Base-by-base conservation (phyloP, 768 basidiomycete species). In the Sporobolomyces phaffii region DNA sequence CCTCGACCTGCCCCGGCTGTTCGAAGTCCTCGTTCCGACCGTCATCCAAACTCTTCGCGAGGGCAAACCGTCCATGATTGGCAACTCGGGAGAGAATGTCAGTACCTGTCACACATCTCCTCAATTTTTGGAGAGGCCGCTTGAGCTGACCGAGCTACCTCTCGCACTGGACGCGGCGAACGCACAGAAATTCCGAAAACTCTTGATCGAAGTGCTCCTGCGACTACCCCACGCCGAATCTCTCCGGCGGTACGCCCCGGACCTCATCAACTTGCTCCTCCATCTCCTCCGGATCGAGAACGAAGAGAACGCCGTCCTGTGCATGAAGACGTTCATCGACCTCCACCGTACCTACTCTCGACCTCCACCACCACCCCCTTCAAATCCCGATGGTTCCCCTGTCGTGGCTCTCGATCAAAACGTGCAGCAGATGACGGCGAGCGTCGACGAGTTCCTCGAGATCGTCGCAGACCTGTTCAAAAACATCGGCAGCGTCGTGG, bases 241-340 rank as follows among this genome's bases (percentile, higher is more conserved):
- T n/a, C 80, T 92, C 26, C 84, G 88, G 44, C 81, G 83, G 57
- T 86, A 88, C 69, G 82, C 85, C 22, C 79, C 82, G 18, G 76
- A 82, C 3, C 83, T 98, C 49, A 88, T 89, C 76, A 82, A 81
- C 60, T 86, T 90, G 58, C 86, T 96, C 85, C 82, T 97, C 41
- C 82, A 90, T 68, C 81, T 91, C 58, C 82, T 98, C 34, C 86
- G 88, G 29, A 80, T 84, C 71, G 96, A 99, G 80, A 97, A 96
- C 76, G 96, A 99, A 78, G 96, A 99, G 76, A 93, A 92, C 75
- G 96, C 90, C 3, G 83, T 87, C 36, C 83, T 86, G 3, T 88
- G 87, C 61, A 90, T 92, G 82, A 98, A 97, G 79, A 88, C 86
- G 62, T 82, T 96, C 74, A 87, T 91, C 64, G 94, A 99, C 78